Percentiles rank a stretch among this genome's conserved stretches.
Conservation (phyloP, 768 basidiomycete species). For the Sporobolomyces pararoseus region DNA sequence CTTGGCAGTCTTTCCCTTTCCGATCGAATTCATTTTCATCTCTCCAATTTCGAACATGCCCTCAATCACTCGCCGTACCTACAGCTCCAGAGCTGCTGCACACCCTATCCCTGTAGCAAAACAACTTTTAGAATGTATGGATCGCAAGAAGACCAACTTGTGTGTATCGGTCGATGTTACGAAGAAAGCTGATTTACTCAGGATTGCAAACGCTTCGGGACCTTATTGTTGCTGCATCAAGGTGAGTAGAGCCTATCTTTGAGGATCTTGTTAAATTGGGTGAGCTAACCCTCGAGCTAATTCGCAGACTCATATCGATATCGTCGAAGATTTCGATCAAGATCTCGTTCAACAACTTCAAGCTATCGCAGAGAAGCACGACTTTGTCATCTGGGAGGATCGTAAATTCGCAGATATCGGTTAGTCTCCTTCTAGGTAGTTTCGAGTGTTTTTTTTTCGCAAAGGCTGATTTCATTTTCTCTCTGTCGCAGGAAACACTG, state of each 20-base stretch:
- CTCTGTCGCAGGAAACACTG: slow-evolving; percentile 75
- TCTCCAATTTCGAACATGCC: slow-evolving; percentile 8
- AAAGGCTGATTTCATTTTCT: neutral
- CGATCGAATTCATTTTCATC: neutral
- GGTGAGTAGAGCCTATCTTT: slow-evolving; percentile 50
- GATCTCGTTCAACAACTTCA: slow-evolving; percentile 66
- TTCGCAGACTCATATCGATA: slow-evolving; percentile 86
- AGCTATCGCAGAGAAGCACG: slow-evolving; percentile 69
- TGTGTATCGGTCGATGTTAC: slow-evolving; percentile 96
- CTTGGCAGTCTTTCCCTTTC: no score
- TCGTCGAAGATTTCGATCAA: slow-evolving; percentile 82
- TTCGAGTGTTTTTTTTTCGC: no score
- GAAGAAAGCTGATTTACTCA: slow-evolving; percentile 67
- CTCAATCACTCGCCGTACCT: slow-evolving; percentile 33
- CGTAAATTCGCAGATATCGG: slow-evolving; percentile 99
- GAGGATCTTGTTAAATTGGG: neutral
- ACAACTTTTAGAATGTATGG: slow-evolving; percentile 73
- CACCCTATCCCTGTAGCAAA: slow-evolving; percentile 48
- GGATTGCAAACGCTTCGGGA: slow-evolving; percentile 82
- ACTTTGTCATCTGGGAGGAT: slow-evolving; percentile 97
- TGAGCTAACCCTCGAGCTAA: neutral
- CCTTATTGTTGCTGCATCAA: slow-evolving; percentile 90
- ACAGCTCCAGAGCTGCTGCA: slow-evolving; percentile 22
- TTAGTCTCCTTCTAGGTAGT: slow-evolving; percentile 53
- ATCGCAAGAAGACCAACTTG: slow-evolving; percentile 81